Percentiles rank a stretch among this genome's conserved stretches.
These are phyloP conservation scores for Botrytis medusae DNA, from an alignment of 2,329 filamentous ascomycete species.

Conservation along the genomic window DNA sequence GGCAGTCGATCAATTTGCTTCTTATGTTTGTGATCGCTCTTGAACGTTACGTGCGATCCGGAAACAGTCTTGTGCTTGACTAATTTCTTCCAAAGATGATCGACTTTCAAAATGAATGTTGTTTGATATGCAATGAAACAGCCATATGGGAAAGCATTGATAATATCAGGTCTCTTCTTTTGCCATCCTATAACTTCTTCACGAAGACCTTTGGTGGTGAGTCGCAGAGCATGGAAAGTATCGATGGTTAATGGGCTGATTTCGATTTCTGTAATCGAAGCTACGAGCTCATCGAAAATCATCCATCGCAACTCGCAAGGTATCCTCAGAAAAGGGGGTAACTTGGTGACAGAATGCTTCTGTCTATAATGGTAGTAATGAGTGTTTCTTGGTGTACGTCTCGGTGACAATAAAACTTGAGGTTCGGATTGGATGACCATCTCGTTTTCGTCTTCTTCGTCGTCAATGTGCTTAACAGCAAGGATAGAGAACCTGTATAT, in stretches of 20 bases:
- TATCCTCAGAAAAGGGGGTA: not conserved
- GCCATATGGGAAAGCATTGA: not conserved
- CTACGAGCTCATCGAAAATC: not conserved
- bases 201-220: constrained; percentile 4
- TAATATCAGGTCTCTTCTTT: not conserved
- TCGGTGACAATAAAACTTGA: accelerated
- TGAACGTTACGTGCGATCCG: not conserved
- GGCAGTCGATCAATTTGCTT: accelerated
- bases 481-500: not conserved
- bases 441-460: not conserved
- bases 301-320: constrained; percentile 3
- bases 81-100: not conserved
- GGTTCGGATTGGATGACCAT: not conserved
- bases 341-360: not conserved
- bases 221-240: not conserved
- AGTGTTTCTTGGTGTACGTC: not conserved
- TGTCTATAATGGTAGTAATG: accelerated
- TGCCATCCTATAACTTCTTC: not conserved
- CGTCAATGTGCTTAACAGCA: not conserved
- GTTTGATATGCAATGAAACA: not conserved
- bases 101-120: not conserved
- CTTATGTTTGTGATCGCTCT: not conserved
- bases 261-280: not conserved
- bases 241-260: not conserved
- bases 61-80: constrained; percentile 3